A percentile compares a stretch with the other conserved stretches of the same genome.
These are phyloP conservation scores for Musa schizocarpa DNA, from an alignment of 176 grass and related monocot species.

Conservation along the genomic window DNA sequence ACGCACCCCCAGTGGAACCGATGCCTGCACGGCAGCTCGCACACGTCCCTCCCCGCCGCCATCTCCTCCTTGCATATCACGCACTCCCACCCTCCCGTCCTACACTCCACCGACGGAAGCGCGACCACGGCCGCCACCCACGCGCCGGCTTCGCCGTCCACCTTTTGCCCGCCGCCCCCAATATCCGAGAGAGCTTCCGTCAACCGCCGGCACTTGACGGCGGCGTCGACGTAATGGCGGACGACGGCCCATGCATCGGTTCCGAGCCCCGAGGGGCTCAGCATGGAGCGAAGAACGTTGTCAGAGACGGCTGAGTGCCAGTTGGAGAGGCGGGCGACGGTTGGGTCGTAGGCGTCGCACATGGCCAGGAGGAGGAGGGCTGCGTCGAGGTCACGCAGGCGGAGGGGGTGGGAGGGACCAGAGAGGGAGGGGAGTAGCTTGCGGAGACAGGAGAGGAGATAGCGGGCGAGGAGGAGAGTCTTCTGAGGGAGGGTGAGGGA, in stretches of 20 bases:
- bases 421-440: slow-evolving; percentile 36
- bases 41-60: slow-evolving; percentile 28
- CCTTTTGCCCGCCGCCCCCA: too few species aligned
- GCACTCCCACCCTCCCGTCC: slow-evolving; percentile 42
- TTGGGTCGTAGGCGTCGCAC: slow-evolving; percentile 57
- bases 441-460: slow-evolving; percentile 66
- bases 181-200: background rate
- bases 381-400: slow-evolving; percentile 43
- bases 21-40: slow-evolving; percentile 65
- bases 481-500: slow-evolving; percentile 52
- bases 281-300: slow-evolving; percentile 32
- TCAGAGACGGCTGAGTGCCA: slow-evolving; percentile 51
- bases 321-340: slow-evolving; percentile 9
- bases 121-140: slow-evolving; percentile 38
- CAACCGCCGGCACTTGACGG: background rate
- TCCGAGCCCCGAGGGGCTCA: slow-evolving; percentile 45
- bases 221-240: background rate
- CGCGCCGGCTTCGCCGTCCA: slow-evolving; percentile 22
- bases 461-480: slow-evolving; percentile 55
- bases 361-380: slow-evolving; percentile 79
- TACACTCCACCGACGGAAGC: slow-evolving; percentile 20
- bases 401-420: slow-evolving; percentile 30
- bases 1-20: slow-evolving; percentile 83
- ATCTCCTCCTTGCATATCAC: slow-evolving; percentile 83
- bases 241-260: slow-evolving; percentile 2